Conservation (phyloP, 768 basidiomycete genomes). For the Suillus subluteus region DNA sequence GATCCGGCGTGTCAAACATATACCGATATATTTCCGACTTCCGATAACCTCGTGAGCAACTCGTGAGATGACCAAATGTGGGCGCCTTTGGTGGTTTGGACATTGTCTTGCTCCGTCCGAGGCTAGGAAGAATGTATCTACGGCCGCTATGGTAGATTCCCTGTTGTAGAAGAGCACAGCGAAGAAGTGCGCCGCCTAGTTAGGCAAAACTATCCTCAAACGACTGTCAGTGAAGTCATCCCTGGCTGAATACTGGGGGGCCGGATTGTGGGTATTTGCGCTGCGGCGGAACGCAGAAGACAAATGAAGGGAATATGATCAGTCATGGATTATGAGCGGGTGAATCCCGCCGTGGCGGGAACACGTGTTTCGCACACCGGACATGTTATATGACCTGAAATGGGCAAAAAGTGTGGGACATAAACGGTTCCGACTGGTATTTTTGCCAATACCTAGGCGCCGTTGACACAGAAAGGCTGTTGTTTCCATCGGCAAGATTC, state of each 20-base stretch:
- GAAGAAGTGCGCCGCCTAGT: neutral
- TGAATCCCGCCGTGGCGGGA: slow-evolving; percentile 14
- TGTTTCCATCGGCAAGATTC: neutral
- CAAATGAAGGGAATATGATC: slow-evolving; percentile 19
- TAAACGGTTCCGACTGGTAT: slow-evolving; percentile 11
- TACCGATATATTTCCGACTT: slow-evolving; percentile 2
- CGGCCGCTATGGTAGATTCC: too few species aligned
- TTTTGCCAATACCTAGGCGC: slow-evolving; percentile 1
- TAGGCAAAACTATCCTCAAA: neutral
- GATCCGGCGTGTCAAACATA: neutral
- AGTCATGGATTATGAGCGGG: neutral
- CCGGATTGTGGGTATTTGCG: neutral
- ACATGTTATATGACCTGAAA: neutral
- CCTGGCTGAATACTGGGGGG: too few species aligned
- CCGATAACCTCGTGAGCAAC: neutral
- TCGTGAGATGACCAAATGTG: neutral
- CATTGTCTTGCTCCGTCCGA: slow-evolving; percentile 3
- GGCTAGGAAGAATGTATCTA: neutral
- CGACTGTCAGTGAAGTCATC: too few species aligned
- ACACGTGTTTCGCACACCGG: slow-evolving; percentile 9
- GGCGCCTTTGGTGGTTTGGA: neutral
- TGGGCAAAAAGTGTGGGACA: slow-evolving; percentile 13
- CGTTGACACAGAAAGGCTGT: neutral
- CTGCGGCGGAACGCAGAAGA: slow-evolving; percentile 8
- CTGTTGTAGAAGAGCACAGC: too few species aligned